Evolutionary conservation across 1,139 yeast species (phyloP), one percentile per base, ranked within the genome.

Genomic region (Kodamaea derodonti): DNA sequence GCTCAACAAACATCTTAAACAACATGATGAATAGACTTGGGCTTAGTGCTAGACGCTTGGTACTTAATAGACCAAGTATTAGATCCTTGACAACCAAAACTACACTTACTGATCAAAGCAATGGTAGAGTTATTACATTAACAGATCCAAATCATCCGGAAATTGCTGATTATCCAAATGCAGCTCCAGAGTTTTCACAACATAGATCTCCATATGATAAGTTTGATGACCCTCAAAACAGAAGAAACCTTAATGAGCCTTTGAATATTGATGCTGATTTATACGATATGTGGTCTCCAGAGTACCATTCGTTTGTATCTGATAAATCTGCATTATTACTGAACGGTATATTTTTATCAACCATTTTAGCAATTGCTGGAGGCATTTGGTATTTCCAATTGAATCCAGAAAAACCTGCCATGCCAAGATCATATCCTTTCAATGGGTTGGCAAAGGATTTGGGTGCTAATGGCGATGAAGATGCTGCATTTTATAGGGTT

Each of bases 281-380:
- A 56, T 70, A 80, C 53, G 92, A 86, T 56, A 74, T 84, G 69
- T 86, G 95, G 95, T 79, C 95, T 10, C 95, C 95, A 14, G 95
- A 85, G 53, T 75, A 80, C 52, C 80, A 69, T 56, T 78, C 79
- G 49, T 58, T 67, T 32, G 84, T 79, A 29, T 64, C 75, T 27
- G 82, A 84, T 58, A 57, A 62, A 39, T 69, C 77, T 28, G 95
- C 95, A 2, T 58, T 80, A 37, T 70, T 65, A 45, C 71, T 66
- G 43, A 68, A 67, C 40, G 71, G 54, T 25, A 60, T 71, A 24
- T 83, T 83, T 59, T 75, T 82, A 50, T 72, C 73, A 9, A 62
- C 68, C 31, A 55, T 84, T 36, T 69, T 73, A 33, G 73, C 73
- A 1, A 73, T 82, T 54, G 78, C 78, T 28, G 72, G 72, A 23